Percentiles rank a stretch among this genome's conserved stretches.
Evolutionary conservation across 257 asterid genomes (phyloP).

Genomic region (Scutellaria minor): DNA sequence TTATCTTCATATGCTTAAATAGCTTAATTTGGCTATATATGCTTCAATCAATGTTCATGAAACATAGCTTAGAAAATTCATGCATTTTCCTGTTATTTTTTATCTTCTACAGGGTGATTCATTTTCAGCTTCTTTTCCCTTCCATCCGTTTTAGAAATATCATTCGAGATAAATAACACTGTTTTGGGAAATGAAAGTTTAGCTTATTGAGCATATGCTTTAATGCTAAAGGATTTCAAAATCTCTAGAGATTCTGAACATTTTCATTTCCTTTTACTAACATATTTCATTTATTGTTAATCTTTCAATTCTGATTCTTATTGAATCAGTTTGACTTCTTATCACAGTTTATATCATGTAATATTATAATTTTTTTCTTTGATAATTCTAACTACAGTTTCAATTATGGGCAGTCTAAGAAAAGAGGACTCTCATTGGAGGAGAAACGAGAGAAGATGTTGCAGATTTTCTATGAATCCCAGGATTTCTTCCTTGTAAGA

Average conservation of each 20-base stretch:
- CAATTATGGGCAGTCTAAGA: slow-evolving; percentile 64
- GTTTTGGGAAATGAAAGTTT: slow-evolving; percentile 16
- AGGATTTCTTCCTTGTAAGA: slow-evolving; percentile 91
- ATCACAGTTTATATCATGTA: not conserved
- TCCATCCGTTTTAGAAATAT: not conserved
- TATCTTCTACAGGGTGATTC: not conserved
- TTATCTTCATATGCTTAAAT: not conserved
- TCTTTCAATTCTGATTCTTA: slow-evolving; percentile 13
- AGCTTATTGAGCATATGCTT: slow-evolving; percentile 5
- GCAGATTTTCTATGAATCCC: slow-evolving; percentile 86
- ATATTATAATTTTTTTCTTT: slow-evolving; percentile 10
- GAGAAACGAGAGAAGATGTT: slow-evolving; percentile 97
- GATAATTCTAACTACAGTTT: slow-evolving; percentile 29
- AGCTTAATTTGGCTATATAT: slow-evolving; percentile 25
- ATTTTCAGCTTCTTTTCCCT: not conserved
- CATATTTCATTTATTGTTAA: slow-evolving; percentile 4
- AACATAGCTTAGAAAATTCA: not conserved
- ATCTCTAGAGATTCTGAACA: slow-evolving; percentile 3
- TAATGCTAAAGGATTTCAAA: not conserved
- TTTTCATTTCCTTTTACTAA: slow-evolving; percentile 13
- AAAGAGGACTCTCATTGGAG: slow-evolving; percentile 93
- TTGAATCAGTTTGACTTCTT: slow-evolving; percentile 7
- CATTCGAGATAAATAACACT: not conserved
- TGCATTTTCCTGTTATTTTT: slow-evolving; percentile 7
- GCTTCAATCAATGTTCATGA: slow-evolving; percentile 3